Base-by-base conservation (phyloP, 2,329 filamentous ascomycete genomes). In the Epicoccum sorghinum region DNA sequence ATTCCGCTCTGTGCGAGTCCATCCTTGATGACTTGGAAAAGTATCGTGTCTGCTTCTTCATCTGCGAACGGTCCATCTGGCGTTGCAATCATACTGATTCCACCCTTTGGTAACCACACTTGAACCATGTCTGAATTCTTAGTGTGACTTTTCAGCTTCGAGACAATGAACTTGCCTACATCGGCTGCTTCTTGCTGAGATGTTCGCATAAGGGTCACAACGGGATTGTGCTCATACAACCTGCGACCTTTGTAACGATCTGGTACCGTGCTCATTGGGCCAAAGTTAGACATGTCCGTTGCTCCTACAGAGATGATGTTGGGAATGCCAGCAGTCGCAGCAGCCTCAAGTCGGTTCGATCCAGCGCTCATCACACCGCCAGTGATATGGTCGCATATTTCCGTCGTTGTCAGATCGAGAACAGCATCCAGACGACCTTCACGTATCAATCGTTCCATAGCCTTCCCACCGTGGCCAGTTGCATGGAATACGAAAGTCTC, bases 361-460 rank as follows among this genome's bases (percentile, higher is more conserved):
- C 84, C 86, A 0, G 87, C 86, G 27, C 79, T 81, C 75, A 90
- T 81, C 3, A 85, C 79, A 0, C 88, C 87, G 0, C 86, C 88
- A 13, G 83, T 81, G 0, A 89, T 58, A 41, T 85, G 75, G 63
- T 90, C 88, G 38, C 83, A 83, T 37, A 70, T 79, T 64, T 91
- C 88, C 0, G 86, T 89, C 0, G 87, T 90, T 0, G 88, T 90
- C n/a, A 90, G 72, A 64, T 91, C 88, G 3, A 90, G 73, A 0
- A 90, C 80, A 0, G 83, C 88, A 62, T 89, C 85, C 1, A 91
- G 75, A n/a, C 77, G 73, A 0, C 78, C 78, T 60, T 87, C 83
- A 0, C 68, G 65, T 1, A 89, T 73, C 3, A 90, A 75, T 0
- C 85, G 77, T 67, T 90, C 88, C 87, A 90, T 88, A 0, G 87